phyloP scores from a whole-genome alignment of 306 rosid genomes.

The Ziziphus jujuba region DNA sequence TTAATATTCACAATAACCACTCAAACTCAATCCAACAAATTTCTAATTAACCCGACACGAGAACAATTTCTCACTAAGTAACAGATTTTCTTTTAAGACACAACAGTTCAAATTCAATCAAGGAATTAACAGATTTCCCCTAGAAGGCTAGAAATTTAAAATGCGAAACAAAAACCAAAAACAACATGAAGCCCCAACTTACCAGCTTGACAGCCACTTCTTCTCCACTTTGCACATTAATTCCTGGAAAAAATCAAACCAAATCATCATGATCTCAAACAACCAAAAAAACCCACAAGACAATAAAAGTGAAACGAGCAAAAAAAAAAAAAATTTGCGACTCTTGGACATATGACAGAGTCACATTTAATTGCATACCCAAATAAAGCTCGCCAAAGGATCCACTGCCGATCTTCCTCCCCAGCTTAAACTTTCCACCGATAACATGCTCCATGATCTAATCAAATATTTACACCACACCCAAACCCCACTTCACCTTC shows the following conservation, averaged over 20 bases:
- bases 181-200: slow-evolving; percentile 28
- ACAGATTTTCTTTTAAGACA: background rate
- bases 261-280: slow-evolving; percentile 17
- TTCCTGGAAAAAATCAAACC: slow-evolving; percentile 63
- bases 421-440: slow-evolving; percentile 95
- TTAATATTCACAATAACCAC: background rate
- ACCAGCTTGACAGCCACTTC: slow-evolving; percentile 99
- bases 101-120: background rate
- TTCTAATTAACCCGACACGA: too few species aligned
- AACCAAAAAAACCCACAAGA: slow-evolving; percentile 12
- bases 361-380: slow-evolving; percentile 53
- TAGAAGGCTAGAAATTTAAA: too few species aligned
- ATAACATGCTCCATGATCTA: slow-evolving; percentile 85
- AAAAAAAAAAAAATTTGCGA: slow-evolving; percentile 26
- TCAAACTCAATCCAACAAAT: slow-evolving; percentile 3
- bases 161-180: slow-evolving; percentile 9
- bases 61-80: too few species aligned
- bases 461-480: slow-evolving; percentile 29
- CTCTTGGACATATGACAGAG: slow-evolving; percentile 1
- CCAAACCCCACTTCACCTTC: slow-evolving; percentile 31
- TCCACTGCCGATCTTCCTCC: slow-evolving; percentile 95
- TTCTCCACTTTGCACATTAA: slow-evolving; percentile 90
- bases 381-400: slow-evolving; percentile 94
- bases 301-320: slow-evolving; percentile 5
- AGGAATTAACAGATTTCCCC: background rate